Conservation (phyloP, 441 rosid genomes). For the Geranium incanum region DNA sequence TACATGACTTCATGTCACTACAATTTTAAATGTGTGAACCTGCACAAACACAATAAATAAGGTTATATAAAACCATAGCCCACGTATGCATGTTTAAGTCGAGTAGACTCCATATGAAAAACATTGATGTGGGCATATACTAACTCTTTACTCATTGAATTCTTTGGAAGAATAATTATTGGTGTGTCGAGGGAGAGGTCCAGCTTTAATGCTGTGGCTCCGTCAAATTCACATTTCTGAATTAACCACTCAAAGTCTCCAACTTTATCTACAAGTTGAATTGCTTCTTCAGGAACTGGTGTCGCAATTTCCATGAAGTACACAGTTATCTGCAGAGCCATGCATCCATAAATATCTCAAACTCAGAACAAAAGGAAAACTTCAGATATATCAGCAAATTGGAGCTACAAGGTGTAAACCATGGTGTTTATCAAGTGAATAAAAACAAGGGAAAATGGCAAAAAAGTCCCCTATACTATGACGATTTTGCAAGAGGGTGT, state of each 20-base stretch:
- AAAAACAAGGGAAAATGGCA: not conserved
- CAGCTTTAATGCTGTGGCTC: slow-evolving; percentile 86
- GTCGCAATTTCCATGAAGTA: slow-evolving; percentile 97
- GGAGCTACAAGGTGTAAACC: not conserved
- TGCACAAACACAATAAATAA: not conserved
- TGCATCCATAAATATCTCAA: slow-evolving; percentile 21
- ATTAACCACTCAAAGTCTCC: slow-evolving; percentile 98
- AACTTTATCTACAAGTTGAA: slow-evolving; percentile 95
- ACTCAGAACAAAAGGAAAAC: slow-evolving; percentile 7
- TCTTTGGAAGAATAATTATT: slow-evolving; percentile 78
- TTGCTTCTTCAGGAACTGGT: slow-evolving; percentile 92
- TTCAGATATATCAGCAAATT: not conserved
- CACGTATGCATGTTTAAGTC: slow-evolving; percentile 5
- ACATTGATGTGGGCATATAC: slow-evolving; percentile 28
- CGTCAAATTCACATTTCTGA: slow-evolving; percentile 94
- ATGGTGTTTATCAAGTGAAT: not conserved
- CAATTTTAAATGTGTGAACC: not conserved
- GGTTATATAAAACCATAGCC: not conserved
- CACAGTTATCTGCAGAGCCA: slow-evolving; percentile 63
- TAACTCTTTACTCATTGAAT: slow-evolving; percentile 88
- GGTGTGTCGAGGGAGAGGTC: slow-evolving; percentile 96
- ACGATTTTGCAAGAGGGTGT: no score
- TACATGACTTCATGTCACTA: not conserved
- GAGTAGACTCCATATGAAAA: slow-evolving; percentile 9
- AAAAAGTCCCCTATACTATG: no score